Conservation (phyloP, 306 rosid species). For the Rosa rugosa region DNA sequence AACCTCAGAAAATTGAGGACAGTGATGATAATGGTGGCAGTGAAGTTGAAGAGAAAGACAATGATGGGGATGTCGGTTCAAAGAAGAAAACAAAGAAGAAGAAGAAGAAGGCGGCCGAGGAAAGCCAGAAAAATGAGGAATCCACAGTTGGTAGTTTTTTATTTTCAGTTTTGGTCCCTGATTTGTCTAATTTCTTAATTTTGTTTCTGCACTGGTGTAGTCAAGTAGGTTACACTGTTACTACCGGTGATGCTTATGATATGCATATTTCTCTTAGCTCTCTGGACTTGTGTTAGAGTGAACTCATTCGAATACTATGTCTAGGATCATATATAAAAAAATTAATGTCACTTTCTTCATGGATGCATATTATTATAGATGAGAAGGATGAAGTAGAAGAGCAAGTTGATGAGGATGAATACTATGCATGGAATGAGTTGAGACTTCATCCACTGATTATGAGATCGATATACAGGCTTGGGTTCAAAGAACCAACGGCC, state of each 20-base stretch:
- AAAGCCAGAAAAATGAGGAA: slow-evolving; percentile 32
- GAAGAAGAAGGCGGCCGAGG: slow-evolving; percentile 19
- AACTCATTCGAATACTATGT: no score
- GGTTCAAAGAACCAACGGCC: slow-evolving; percentile 90
- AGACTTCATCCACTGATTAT: slow-evolving; percentile 86
- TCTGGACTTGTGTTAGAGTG: no score
- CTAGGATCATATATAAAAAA: not conserved
- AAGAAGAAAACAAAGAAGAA: slow-evolving; percentile 7
- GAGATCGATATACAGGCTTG: slow-evolving; percentile 73
- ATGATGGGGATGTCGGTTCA: slow-evolving; percentile 10
- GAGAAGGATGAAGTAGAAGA: slow-evolving; percentile 40
- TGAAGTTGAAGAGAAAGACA: slow-evolving; percentile 19
- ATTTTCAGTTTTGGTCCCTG: not conserved
- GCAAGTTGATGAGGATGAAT: slow-evolving; percentile 64
- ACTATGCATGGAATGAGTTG: slow-evolving; percentile 82
- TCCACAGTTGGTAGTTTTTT: slow-evolving; percentile 48
- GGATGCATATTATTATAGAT: slow-evolving; percentile 29
- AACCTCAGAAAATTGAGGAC: slow-evolving; percentile 11
- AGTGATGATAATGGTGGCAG: slow-evolving; percentile 14
- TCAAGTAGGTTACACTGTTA: no score
- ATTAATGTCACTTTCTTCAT: not conserved
- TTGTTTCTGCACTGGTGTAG: not conserved
- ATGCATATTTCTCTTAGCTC: no score
- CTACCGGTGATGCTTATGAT: no score
- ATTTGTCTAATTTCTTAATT: not conserved